Base-by-base conservation (phyloP, 2,329 filamentous ascomycete genomes). In the Aspergillus fijiensis region DNA sequence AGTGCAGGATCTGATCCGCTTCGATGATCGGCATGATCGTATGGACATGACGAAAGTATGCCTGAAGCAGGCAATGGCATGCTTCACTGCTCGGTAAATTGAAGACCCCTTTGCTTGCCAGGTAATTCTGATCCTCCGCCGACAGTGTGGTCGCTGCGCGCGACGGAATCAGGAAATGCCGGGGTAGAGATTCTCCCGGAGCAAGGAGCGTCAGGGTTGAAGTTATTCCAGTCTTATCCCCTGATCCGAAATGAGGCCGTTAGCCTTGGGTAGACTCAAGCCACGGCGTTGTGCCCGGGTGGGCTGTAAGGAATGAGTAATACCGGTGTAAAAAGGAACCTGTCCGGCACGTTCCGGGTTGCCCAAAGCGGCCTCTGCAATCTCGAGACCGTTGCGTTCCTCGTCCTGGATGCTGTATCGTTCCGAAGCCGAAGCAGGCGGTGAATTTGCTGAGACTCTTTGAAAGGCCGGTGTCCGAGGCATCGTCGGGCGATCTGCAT, bases 41-140 rank as follows among this genome's bases (percentile, higher is more conserved):
- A 65, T 78, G 75, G 14, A 77, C 71, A 59, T 76, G 73, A 16
- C 70, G 63, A 47, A 78, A 75, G 57, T 78, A 77, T 27, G 72
- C 72, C 7, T 64, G 67, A 19, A 77, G 58, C 45, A 78, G 65
- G 27, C 68, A 63, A 31, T 74, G 63, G 50, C 74, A 75, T 7
- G 69, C 61, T 45, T 67, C 62, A 7, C 67, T 67, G 21, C 59
- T 59, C 0, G 75, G 75, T 5, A 76, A 62, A 23, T 60, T 69
- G 59, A 76, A 76, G 21, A 72, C 72, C 0, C 75, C 76, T 61
- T 77, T 77, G 5, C 58, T 58, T 49, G 67, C 66, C 5, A 77
- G 65, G 42, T 67, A 69, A 6, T 65, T 56, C 25, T 59, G 55
- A 19, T 70, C 69, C 33, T 70, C 61, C 4, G 63, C 57, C 0